Base-by-base conservation (phyloP, 2,329 filamentous ascomycete genomes). In the Verticillium tricorpus region DNA sequence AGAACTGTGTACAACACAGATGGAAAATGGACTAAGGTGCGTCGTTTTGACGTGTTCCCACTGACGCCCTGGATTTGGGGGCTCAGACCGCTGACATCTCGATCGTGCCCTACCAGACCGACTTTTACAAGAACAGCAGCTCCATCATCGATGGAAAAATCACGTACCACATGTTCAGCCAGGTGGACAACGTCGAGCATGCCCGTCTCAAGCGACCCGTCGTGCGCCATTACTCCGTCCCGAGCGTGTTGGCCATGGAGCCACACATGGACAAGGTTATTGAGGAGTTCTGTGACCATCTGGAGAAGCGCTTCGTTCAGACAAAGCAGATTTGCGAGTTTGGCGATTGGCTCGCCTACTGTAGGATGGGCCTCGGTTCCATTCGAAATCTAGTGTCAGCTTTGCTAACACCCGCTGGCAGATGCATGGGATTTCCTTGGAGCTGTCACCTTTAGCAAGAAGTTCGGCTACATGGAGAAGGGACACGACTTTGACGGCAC, bases 381-480 rank as follows among this genome's bases (percentile, higher is more conserved):
- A 45, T 45, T 5, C n/a, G 1, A 28, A 28, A 7, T 5, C 39
- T 5, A 40, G 14, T 40, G 1, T 19, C 50, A 31, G 22, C 15
- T 35, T 28, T 28, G n/a, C 34, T 31, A 9, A 35, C 25, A 11
- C 14, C 8, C 8, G 19, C 9, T 22, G 45, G 45, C 39, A 71
- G 70, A 63, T 19, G 62, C 77, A 4, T 79, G 76, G 70, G 78
- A 81, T 60, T 72, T 78, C n/a, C 70, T 78, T 19, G 76, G 77
- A 19, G 72, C 73, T 34, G 64, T 78, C 22, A 74, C 72, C 25
- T 80, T 78, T 56, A 73, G 77, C 22, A 69, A 70, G 11, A 71
- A 72, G 59, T 77, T 79, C 59, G 77, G 78, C 2, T 80, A 79
- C 64, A 68, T 80, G 58, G 67, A 78, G 28, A 65, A 70, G 7